Evolutionary conservation across 441 rosid species (phyloP).

Genomic region (Pelargonium fulgidum): DNA sequence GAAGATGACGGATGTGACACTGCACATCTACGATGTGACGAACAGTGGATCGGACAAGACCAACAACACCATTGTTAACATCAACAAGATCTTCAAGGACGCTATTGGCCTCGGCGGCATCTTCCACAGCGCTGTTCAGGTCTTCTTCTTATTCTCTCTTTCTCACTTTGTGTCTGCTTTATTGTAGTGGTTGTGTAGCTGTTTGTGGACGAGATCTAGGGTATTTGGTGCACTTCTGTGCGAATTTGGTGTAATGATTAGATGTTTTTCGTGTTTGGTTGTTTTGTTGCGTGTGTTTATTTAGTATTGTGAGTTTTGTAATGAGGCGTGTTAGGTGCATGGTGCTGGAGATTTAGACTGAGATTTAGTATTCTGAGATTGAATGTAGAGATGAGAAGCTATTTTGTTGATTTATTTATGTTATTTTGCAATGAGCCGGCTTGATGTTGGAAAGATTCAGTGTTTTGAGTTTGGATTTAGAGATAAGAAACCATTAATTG

Average conservation of each 20-base stretch:
- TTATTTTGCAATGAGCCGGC: too few relatives aligned
- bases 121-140: slow-evolving; percentile 98
- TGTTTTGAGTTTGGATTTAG: not conserved
- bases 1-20: slow-evolving; percentile 66
- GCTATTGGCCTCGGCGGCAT: slow-evolving; percentile 91
- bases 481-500: not conserved
- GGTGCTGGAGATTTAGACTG: not conserved
- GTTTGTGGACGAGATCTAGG: slow-evolving; percentile 8
- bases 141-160: slow-evolving; percentile 6
- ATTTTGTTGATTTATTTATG: too few relatives aligned
- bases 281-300: not conserved
- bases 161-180: too few relatives aligned
- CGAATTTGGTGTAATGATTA: not conserved
- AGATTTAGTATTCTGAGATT: not conserved
- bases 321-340: not conserved
- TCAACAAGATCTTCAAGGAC: slow-evolving; percentile 93
- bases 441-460: not conserved
- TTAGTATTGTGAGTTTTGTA: not conserved
- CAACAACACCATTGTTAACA: slow-evolving; percentile 77
- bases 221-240: slow-evolving; percentile 1
- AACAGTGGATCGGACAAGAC: slow-evolving; percentile 97
- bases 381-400: not conserved
- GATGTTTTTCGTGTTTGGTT: not conserved
- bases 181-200: not conserved
- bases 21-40: slow-evolving; percentile 90